These are phyloP conservation scores for Populus davidiana DNA, from an alignment of 345 rosid genomes.

Conservation along the genomic window DNA sequence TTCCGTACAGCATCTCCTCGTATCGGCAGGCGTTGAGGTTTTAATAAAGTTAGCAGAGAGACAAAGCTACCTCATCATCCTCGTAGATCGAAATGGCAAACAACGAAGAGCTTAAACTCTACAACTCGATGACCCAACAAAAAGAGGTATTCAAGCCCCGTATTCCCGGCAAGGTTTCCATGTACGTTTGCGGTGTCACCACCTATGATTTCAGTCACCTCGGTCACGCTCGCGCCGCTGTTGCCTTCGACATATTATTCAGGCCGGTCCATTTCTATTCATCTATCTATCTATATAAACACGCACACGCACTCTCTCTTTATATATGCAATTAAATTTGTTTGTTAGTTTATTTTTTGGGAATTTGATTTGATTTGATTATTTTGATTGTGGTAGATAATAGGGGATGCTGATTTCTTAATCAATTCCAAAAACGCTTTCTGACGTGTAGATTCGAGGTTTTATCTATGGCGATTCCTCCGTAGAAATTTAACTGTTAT, in stretches of 20 bases:
- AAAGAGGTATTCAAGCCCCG: slow-evolving; percentile 54
- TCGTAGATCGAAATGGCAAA: slow-evolving; percentile 9
- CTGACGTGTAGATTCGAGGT: too few relatives aligned
- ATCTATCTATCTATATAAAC: not conserved
- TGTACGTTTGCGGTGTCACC: slow-evolving; percentile 91
- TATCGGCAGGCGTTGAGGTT: not conserved
- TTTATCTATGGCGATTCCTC: too few relatives aligned
- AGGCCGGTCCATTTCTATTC: slow-evolving; percentile 35
- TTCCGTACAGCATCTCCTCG: not conserved
- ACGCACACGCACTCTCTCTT: not conserved
- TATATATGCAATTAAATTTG: not conserved
- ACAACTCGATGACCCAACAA: slow-evolving; percentile 67
- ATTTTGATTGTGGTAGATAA: not conserved
- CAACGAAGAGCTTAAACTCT: slow-evolving; percentile 39
- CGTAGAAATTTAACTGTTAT: too few relatives aligned
- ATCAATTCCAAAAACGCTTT: too few relatives aligned
- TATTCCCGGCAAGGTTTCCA: slow-evolving; percentile 55
- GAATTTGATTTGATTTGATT: not conserved
- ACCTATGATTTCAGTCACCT: slow-evolving; percentile 87
- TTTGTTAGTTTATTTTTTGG: not conserved
- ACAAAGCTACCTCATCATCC: not conserved
- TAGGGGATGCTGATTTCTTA: not conserved
- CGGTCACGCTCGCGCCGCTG: slow-evolving; percentile 90
- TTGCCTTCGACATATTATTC: slow-evolving; percentile 72
- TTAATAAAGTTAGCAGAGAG: not conserved